Evolutionary conservation across 2,329 filamentous ascomycete genomes (phyloP).

Genomic region (Fusarium sp.): DNA sequence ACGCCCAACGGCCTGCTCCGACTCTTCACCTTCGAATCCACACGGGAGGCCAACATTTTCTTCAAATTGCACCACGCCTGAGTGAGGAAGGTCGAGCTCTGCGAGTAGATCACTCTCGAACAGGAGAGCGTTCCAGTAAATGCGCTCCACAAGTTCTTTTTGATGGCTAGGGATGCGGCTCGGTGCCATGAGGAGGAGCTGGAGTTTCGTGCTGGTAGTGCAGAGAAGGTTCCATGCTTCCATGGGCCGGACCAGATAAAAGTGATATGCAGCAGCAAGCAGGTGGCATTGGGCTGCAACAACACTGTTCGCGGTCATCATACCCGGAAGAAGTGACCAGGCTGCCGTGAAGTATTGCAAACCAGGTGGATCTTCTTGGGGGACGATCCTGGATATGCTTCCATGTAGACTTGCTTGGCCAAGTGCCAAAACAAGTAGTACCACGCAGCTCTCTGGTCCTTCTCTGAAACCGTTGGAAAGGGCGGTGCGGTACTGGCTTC

Average conservation of each 20-base stretch:
- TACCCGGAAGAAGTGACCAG: conserved; percentile 79
- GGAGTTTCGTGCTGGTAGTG: conserved; percentile 83
- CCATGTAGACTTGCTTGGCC: conserved; percentile 81
- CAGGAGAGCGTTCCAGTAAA: conserved; percentile 87
- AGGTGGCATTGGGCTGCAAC: conserved; percentile 84
- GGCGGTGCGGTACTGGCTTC: conserved; percentile 78
- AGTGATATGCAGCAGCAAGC: conserved; percentile 83
- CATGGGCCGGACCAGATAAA: conserved; percentile 83
- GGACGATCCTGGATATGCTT: conserved; percentile 78
- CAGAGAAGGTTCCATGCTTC: conserved; percentile 87
- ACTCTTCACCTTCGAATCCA: conserved; percentile 79
- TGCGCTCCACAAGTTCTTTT: conserved; percentile 78
- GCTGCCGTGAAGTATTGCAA: conserved; percentile 84
- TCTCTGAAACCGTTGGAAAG: conserved; percentile 81
- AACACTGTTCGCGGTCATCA: conserved; percentile 85
- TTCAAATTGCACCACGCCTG: conserved; percentile 84
- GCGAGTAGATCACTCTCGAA: conserved; percentile 85
- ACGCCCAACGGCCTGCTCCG: conserved; percentile 72
- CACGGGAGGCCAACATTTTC: conserved; percentile 83
- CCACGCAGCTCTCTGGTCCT: conserved; percentile 85
- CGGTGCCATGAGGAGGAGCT: conserved; percentile 80
- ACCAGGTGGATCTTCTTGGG: conserved; percentile 78
- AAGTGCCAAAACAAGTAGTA: conserved; percentile 80
- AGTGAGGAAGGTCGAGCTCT: conserved; percentile 84
- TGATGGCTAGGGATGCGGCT: conserved; percentile 77